Evolutionary conservation across 1,284 basidiomycete genomes (phyloP), one percentile per base, ranked within the genome.

Genomic region (Marasmius fiardii): DNA sequence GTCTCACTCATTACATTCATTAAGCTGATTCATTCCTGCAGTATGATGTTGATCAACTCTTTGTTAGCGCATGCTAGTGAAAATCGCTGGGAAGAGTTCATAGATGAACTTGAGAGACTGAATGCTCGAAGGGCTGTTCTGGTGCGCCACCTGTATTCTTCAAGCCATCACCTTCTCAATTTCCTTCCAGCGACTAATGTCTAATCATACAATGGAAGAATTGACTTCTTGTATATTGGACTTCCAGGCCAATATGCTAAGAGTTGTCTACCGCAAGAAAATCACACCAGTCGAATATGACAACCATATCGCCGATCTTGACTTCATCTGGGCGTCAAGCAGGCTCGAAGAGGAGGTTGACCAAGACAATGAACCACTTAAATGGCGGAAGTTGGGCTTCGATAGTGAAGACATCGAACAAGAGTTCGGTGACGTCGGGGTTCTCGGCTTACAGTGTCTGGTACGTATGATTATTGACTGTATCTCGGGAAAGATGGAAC

Each of bases 1-100:
- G 26, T 33, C 16, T 51, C 8, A n/a, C 43, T 21, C 31, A 10
- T 10, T 39, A n/a, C 33, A 16, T 45, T 44, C 14, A 2, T 8
- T 43, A 1, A 20, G 20, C 24, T 21, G 14, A 37, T 56, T 43
- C 64, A 58, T 39, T 51, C 31, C 26, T 61, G 53, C 61, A 91
- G 91, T 63, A 85, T 95, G 79, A 93, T 92, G 77, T 73, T 95
- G 60, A 90, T 98, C 66, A 96, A 97, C 68, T 92, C 93, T 1
- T 75, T 95, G 14, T 68, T 94, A 56, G 80, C 89, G 12, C 88
- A 92, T 65, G 90, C 86, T 12, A 88, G 80, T 52, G 90, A 93
- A 63, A 71, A 73, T 1, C 78, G 84, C 59, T 93, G 92, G 85
- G 86, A 90, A 54, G 84, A 88, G 61, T 90, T 94, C 65, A 85